Conservation (phyloP, 306 rosid species). For the Comarum palustre region DNA sequence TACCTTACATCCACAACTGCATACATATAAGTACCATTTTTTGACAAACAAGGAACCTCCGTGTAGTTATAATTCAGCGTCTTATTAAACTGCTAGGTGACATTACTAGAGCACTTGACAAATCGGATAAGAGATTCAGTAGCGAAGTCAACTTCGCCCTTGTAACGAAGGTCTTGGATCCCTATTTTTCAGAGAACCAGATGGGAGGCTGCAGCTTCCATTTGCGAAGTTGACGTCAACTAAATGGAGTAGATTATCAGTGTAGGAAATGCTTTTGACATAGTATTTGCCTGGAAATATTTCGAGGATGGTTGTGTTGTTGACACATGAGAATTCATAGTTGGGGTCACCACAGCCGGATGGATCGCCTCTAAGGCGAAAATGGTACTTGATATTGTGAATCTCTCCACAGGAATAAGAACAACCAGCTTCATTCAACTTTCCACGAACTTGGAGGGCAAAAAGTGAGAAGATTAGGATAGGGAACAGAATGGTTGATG, state of each 20-base stretch:
- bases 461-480: neutral
- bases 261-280: constrained; percentile 15
- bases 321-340: constrained; percentile 23
- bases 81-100: neutral
- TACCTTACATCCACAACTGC: neutral
- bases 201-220: constrained; percentile 27
- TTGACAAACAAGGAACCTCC: constrained; percentile 16
- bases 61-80: neutral
- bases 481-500: neutral
- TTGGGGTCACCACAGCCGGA: constrained; percentile 11
- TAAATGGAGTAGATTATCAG: constrained; percentile 6
- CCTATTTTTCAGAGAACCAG: neutral
- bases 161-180: constrained; percentile 1
- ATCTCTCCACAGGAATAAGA: constrained; percentile 18
- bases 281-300: constrained; percentile 8
- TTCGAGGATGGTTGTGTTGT: constrained; percentile 14
- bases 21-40: neutral
- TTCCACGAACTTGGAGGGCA: neutral
- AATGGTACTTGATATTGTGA: constrained; percentile 21
- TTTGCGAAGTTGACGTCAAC: constrained; percentile 30
- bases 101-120: constrained; percentile 26
- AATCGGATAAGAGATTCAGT: constrained; percentile 1
- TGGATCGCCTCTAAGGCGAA: constrained; percentile 23
- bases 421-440: neutral
- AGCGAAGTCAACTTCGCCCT: neutral